phyloP scores from a whole-genome alignment of 805 yeast species.

The Candida xyloterini region DNA sequence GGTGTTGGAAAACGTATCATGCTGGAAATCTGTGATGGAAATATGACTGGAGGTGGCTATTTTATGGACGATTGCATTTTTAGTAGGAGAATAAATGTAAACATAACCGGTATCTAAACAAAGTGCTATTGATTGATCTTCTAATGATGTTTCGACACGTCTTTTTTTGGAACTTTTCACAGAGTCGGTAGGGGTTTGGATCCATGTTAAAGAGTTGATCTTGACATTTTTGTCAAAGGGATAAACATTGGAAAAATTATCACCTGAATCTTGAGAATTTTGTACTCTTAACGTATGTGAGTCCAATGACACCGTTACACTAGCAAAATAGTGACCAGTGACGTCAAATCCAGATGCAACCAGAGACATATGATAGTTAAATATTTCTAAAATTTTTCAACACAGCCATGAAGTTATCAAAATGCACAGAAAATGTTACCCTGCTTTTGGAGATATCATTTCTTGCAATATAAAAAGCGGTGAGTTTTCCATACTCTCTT shows the following conservation, averaged over 20 bases:
- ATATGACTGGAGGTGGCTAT: conserved; percentile 31
- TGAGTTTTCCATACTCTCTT: conserved; percentile 3
- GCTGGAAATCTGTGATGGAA: conserved; percentile 42
- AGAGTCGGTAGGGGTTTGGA: conserved; percentile 23
- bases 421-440: background rate
- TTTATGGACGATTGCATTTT: conserved; percentile 53
- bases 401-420: conserved; percentile 10
- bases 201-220: conserved; percentile 55
- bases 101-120: conserved; percentile 66
- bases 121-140: conserved; percentile 50
- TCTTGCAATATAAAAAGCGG: conserved; percentile 4
- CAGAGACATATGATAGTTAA: conserved; percentile 13
- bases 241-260: conserved; percentile 37
- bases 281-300: conserved; percentile 67
- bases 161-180: conserved; percentile 24
- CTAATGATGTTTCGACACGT: conserved; percentile 28
- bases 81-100: conserved; percentile 64
- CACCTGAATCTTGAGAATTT: conserved; percentile 40
- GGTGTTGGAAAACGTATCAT: conserved; percentile 38
- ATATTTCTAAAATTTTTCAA: conserved; percentile 16
- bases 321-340: conserved; percentile 59
- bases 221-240: conserved; percentile 50
- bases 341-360: conserved; percentile 57
- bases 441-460: background rate
- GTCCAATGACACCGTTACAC: conserved; percentile 65